Conservation (phyloP, 139 green algal genomes). For the Volvox reticuliferus region DNA sequence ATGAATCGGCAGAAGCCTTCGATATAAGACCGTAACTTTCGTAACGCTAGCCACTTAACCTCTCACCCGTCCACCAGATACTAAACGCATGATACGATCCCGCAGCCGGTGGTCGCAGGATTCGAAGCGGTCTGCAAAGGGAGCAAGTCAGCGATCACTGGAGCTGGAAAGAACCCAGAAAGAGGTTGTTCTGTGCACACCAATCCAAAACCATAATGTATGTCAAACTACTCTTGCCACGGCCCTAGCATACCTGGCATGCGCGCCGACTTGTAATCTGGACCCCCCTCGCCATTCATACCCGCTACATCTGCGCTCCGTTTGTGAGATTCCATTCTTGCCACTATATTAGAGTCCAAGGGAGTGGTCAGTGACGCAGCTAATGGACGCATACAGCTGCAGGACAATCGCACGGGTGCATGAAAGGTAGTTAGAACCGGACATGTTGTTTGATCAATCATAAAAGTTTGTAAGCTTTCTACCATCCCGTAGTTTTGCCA, state of each 20-base stretch:
- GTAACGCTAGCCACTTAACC: background rate
- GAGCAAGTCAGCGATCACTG: background rate
- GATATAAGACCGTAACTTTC: background rate
- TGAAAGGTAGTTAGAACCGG: no score
- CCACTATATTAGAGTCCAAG: no score
- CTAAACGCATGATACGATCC: slow-evolving; percentile 14
- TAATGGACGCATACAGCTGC: no score
- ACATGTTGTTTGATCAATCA: no score
- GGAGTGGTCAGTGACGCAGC: no score
- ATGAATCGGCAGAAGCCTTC: background rate
- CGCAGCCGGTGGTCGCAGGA: slow-evolving; percentile 3
- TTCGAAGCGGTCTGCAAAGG: slow-evolving; percentile 36
- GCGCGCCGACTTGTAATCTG: slow-evolving; percentile 43
- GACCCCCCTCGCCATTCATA: slow-evolving; percentile 12
- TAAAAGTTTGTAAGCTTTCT: no score
- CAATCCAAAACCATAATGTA: no score
- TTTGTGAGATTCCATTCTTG: slow-evolving; percentile 18
- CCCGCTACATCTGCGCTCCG: slow-evolving; percentile 21
- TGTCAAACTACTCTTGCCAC: background rate
- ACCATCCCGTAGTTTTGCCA: no score
- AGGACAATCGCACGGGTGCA: no score
- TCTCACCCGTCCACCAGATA: background rate
- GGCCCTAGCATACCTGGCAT: slow-evolving; percentile 4
- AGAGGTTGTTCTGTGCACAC: background rate
- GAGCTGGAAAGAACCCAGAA: background rate